A percentile compares a stretch with the other conserved stretches of the same genome.
Evolutionary conservation across 805 yeast genomes (phyloP).

Genomic region (Metschnikowia gruessii): DNA sequence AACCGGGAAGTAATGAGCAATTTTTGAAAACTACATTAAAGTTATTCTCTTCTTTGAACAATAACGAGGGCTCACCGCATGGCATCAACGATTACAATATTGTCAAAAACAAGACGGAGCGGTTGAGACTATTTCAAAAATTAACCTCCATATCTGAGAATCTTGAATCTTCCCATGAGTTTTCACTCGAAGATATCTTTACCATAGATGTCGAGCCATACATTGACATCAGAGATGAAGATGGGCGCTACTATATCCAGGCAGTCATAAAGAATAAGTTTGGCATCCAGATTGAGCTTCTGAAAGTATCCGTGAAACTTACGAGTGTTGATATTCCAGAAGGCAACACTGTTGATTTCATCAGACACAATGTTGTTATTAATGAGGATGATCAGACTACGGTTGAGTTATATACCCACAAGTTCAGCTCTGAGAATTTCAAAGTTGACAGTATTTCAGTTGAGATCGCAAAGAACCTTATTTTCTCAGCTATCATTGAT

Average conservation of each 20-base stretch:
- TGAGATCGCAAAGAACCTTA: slow-evolving; percentile 11
- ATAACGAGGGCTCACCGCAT: slow-evolving; percentile 10
- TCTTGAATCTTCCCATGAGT: slow-evolving; percentile 15
- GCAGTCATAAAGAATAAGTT: slow-evolving; percentile 32
- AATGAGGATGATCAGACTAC: slow-evolving; percentile 8
- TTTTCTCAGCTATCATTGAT: slow-evolving; percentile 1
- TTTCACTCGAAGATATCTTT: slow-evolving; percentile 38
- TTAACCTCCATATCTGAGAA: slow-evolving; percentile 4
- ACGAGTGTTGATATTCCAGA: slow-evolving; percentile 17
- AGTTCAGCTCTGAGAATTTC: slow-evolving; percentile 4
- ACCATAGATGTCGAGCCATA: slow-evolving; percentile 33
- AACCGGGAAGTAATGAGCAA: slow-evolving; percentile 24
- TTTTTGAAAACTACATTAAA: slow-evolving; percentile 42
- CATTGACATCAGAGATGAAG: slow-evolving; percentile 25
- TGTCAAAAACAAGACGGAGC: slow-evolving; percentile 19
- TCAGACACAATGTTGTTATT: slow-evolving; percentile 5
- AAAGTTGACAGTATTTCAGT: slow-evolving; percentile 6
- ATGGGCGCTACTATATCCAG: slow-evolving; percentile 38
- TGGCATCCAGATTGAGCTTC: slow-evolving; percentile 24
- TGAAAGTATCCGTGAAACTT: slow-evolving; percentile 23
- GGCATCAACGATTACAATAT: slow-evolving; percentile 31
- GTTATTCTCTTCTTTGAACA: slow-evolving; percentile 33
- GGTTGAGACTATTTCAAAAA: slow-evolving; percentile 4
- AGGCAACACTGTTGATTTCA: slow-evolving; percentile 12
- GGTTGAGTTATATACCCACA: slow-evolving; percentile 10